Percentiles rank a stretch among this genome's conserved stretches.
phyloP scores from a whole-genome alignment of 2,329 filamentous ascomycete species.

The Fusarium mexicanum region DNA sequence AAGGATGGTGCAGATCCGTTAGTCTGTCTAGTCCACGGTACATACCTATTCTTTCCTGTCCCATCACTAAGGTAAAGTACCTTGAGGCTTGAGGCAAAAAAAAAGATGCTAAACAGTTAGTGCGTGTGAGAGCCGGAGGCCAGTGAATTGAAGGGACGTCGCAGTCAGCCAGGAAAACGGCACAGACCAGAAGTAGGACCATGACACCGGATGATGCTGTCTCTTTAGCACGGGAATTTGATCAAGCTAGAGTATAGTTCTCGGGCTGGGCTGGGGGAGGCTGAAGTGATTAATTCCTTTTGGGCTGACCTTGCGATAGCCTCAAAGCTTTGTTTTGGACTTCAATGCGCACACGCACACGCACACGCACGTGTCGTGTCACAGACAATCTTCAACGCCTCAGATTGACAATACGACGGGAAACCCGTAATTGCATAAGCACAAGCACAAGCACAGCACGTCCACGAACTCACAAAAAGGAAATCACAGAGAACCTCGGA shows the following conservation, averaged over 20 bases:
- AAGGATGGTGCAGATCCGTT: conserved; percentile 29
- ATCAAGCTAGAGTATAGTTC: neutral
- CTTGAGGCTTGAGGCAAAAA: neutral
- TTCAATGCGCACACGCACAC: neutral
- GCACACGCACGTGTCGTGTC: neutral
- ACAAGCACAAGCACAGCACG: neutral
- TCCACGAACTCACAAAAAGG: neutral
- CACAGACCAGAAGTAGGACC: conserved; percentile 12
- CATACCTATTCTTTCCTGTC: neutral
- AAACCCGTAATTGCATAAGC: conserved; percentile 16
- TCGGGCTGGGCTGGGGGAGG: conserved; percentile 4
- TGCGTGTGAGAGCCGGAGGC: neutral
- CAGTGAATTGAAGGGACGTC: neutral
- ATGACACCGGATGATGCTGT: neutral
- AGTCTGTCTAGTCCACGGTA: conserved; percentile 23
- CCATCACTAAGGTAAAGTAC: neutral
- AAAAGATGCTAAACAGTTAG: neutral
- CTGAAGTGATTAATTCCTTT: conserved; percentile 4
- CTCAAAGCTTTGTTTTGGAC: conserved; percentile 11
- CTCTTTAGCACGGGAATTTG: neutral
- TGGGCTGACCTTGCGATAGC: conserved; percentile 23
- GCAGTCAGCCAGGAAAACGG: conserved; percentile 1
- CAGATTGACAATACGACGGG: conserved; percentile 2
- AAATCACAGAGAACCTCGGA: neutral
- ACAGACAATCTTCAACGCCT: conserved; percentile 2